Percentiles rank a stretch among this genome's conserved stretches.
Conservation (phyloP, 495 filamentous ascomycete species). For the Penicillium coprophilum region DNA sequence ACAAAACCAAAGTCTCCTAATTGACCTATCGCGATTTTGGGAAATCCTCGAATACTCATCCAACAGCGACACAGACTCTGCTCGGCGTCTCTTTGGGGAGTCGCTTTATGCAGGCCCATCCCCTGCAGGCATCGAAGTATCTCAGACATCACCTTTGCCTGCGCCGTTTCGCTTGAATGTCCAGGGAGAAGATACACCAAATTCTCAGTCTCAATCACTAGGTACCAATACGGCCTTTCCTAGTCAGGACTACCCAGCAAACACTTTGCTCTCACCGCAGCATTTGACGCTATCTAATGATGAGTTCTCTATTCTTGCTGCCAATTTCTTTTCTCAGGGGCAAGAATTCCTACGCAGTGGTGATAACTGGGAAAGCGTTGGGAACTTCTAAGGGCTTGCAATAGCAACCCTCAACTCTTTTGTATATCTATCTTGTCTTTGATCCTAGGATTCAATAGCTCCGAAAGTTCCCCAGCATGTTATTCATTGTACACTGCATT, state of each 20-base stretch:
- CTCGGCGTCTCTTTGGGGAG: slow-evolving; percentile 42
- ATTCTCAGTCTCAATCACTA: slow-evolving; percentile 16
- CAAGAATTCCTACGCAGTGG: slow-evolving; percentile 43
- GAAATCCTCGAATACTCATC: slow-evolving; percentile 52
- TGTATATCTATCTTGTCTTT: background rate
- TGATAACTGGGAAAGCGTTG: slow-evolving; percentile 41
- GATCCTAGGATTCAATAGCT: background rate
- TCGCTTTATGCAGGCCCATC: slow-evolving; percentile 34
- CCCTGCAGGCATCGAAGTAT: slow-evolving; percentile 37
- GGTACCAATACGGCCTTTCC: slow-evolving; percentile 17
- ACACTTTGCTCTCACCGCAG: slow-evolving; percentile 25
- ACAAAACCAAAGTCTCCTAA: slow-evolving; percentile 46
- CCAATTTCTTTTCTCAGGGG: slow-evolving; percentile 51
- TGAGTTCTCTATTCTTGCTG: slow-evolving; percentile 48
- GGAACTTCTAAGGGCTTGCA: slow-evolving; percentile 34
- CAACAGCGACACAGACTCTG: slow-evolving; percentile 42
- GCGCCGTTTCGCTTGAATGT: slow-evolving; percentile 39
- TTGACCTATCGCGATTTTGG: slow-evolving; percentile 51
- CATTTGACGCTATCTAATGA: slow-evolving; percentile 41
- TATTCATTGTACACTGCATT: background rate
- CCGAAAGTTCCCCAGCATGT: background rate
- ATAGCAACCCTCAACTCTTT: background rate
- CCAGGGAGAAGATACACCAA: slow-evolving; percentile 23
- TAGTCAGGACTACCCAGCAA: slow-evolving; percentile 23
- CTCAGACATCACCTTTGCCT: slow-evolving; percentile 47